Base-by-base conservation (phyloP, 768 basidiomycete genomes). In the Jaapia argillacea region DNA sequence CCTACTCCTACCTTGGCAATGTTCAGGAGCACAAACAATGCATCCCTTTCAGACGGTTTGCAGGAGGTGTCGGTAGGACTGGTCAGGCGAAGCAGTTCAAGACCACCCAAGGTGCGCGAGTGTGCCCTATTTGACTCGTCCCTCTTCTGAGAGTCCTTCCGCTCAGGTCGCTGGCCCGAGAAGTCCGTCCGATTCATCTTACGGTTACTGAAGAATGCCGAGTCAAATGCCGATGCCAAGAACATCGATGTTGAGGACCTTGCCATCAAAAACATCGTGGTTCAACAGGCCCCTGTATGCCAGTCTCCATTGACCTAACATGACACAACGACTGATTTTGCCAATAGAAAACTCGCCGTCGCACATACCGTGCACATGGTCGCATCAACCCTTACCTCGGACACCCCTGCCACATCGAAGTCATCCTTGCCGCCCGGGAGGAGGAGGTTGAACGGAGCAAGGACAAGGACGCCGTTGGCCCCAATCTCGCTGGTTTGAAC, bases 361-460 rank as follows among this genome's bases (percentile, higher is more conserved):
- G 96, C 62, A 99, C 96, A 52, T 98, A 96, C 80, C 90, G 96
- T 68, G 89, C 88, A 36, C 91, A 93, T 57, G 90, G 90, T 78
- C 85, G 90, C 46, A 93, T 92, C 68, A 99, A 99, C 71, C 94
- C 96, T 26, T 98, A 97, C 79, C 90, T 96, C 67, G 94, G 94
- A 35, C 89, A 92, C 68, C 96, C 96, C 33, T 85, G 83, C 65
- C 96, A 98, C 59, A 84, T 98, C 51, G 94, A 98, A 64, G 80
- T 92, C 61, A 90, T 98, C 62, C 81, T 98, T 49, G 69, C 79
- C 40, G 82, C 82, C 43, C 67, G 77, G 28, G 81, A 83, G 31
- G 77, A 74, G 49, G 82, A 89, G 63, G 91, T 98, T 41, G 88
- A 94, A 71, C 88, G 91, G 64, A 81, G 81, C 61, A 92, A 87